These are phyloP conservation scores for Sugiyamaella novakii DNA, from an alignment of 1,139 yeast genomes.

Conservation along the genomic window DNA sequence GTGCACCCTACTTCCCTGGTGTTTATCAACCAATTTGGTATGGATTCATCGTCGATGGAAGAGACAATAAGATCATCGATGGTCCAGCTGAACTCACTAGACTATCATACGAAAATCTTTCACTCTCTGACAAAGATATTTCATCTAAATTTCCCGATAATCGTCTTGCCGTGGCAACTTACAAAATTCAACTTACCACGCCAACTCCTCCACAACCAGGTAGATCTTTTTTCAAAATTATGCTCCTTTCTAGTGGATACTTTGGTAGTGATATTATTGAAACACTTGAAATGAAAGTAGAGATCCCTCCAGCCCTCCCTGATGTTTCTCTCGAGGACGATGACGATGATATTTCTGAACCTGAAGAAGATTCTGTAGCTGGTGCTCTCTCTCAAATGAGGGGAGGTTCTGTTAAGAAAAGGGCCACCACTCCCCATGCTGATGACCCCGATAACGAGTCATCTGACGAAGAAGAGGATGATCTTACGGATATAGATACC, in stretches of 20 bases:
- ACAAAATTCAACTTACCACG: slow-evolving; percentile 68
- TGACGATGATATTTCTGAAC: slow-evolving; percentile 48
- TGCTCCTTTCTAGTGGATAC: slow-evolving; percentile 41
- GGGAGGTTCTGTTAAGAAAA: slow-evolving; percentile 54
- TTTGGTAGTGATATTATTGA: slow-evolving; percentile 45
- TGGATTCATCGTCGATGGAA: slow-evolving; percentile 67
- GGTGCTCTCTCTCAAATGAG: slow-evolving; percentile 55
- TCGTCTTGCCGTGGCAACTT: slow-evolving; percentile 62
- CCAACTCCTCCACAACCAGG: slow-evolving; percentile 75
- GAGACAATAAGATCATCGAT: slow-evolving; percentile 78
- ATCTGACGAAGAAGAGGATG: slow-evolving; percentile 35
- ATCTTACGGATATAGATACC: slow-evolving; percentile 37
- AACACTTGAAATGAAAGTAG: slow-evolving; percentile 44
- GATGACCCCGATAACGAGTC: slow-evolving; percentile 33
- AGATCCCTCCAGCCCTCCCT: slow-evolving; percentile 37
- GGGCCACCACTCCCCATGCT: slow-evolving; percentile 25
- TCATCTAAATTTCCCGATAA: slow-evolving; percentile 42
- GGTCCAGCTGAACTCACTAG: slow-evolving; percentile 59
- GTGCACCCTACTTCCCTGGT: slow-evolving; percentile 76
- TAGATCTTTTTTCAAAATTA: slow-evolving; percentile 54
- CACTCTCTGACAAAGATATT: slow-evolving; percentile 52
- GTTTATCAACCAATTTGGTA: slow-evolving; percentile 56
- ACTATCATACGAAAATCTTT: slow-evolving; percentile 58
- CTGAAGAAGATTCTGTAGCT: slow-evolving; percentile 76
- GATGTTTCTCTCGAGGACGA: slow-evolving; percentile 32